Conservation (phyloP, 805 yeast species). For the Lipomyces yamadae region DNA sequence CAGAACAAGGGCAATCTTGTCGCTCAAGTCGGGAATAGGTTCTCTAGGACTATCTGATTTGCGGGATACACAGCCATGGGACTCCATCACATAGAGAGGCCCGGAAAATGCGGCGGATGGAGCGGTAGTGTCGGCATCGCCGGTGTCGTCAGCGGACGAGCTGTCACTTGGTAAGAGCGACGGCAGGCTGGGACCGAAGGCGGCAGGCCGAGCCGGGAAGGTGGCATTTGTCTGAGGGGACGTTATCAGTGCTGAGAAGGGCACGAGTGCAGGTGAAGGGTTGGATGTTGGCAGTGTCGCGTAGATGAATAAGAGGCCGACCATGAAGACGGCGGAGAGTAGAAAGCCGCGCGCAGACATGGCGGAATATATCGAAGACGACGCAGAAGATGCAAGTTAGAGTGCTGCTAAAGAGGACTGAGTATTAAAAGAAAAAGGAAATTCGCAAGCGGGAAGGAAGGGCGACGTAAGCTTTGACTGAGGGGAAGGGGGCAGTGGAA, state of each 20-base stretch:
- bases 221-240: constrained; percentile 43
- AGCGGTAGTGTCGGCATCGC: constrained; percentile 8
- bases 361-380: constrained; percentile 19
- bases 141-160: constrained; percentile 7
- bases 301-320: constrained; percentile 33
- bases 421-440: too few relatives aligned
- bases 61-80: constrained; percentile 38
- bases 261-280: constrained; percentile 28
- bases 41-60: constrained; percentile 11
- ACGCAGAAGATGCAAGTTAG: background rate
- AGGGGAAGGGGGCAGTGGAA: background rate
- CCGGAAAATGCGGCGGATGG: constrained; percentile 38
- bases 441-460: too few relatives aligned
- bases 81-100: constrained; percentile 36
- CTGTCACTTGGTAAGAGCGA: constrained; percentile 14
- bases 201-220: constrained; percentile 48
- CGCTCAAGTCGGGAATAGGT: constrained; percentile 40
- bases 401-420: too few relatives aligned
- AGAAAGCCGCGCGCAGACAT: constrained; percentile 36
- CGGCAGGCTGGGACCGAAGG: constrained; percentile 43
- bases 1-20: constrained; percentile 46
- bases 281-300: constrained; percentile 28
- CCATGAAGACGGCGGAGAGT: constrained; percentile 32
- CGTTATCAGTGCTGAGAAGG: constrained; percentile 39
- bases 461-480: too few relatives aligned